Percentiles rank a stretch among this genome's conserved stretches.
Conservation (phyloP, 805 yeast genomes). For the Nakazawaea molendinolei region DNA sequence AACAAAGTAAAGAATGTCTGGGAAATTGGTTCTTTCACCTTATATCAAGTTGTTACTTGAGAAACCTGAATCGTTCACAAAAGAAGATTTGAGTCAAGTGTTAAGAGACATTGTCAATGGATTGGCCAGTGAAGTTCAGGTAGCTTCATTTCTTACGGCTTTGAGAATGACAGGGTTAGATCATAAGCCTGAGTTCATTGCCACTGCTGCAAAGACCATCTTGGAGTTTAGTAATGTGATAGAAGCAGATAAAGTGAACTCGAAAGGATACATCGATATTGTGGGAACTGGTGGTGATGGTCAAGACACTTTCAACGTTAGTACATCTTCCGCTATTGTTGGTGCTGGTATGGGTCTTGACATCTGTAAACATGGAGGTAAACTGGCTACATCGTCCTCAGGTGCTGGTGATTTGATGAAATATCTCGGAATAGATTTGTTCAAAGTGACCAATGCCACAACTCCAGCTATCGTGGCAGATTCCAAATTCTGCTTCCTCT, state of each 20-base stretch:
- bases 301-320: slow-evolving; percentile 92
- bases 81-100: slow-evolving; percentile 59
- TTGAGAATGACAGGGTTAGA: slow-evolving; percentile 71
- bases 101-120: slow-evolving; percentile 55
- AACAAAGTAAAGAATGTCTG: too few species aligned
- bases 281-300: slow-evolving; percentile 99
- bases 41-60: slow-evolving; percentile 58
- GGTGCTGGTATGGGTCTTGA: slow-evolving; percentile 82
- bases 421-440: slow-evolving; percentile 76
- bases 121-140: slow-evolving; percentile 59
- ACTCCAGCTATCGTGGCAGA: slow-evolving; percentile 52
- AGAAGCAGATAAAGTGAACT: slow-evolving; percentile 34
- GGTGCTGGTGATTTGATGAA: slow-evolving; percentile 90
- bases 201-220: slow-evolving; percentile 78
- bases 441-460: slow-evolving; percentile 54
- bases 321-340: slow-evolving; percentile 90
- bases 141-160: slow-evolving; percentile 75
- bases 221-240: slow-evolving; percentile 56
- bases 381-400: slow-evolving; percentile 86
- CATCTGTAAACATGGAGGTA: slow-evolving; percentile 95
- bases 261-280: slow-evolving; percentile 65
- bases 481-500: slow-evolving; percentile 58
- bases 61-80: slow-evolving; percentile 55
- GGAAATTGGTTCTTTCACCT: too few species aligned
- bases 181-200: slow-evolving; percentile 72